These are phyloP conservation scores for Populus alba DNA, from an alignment of 345 rosid species.

Conservation along the genomic window DNA sequence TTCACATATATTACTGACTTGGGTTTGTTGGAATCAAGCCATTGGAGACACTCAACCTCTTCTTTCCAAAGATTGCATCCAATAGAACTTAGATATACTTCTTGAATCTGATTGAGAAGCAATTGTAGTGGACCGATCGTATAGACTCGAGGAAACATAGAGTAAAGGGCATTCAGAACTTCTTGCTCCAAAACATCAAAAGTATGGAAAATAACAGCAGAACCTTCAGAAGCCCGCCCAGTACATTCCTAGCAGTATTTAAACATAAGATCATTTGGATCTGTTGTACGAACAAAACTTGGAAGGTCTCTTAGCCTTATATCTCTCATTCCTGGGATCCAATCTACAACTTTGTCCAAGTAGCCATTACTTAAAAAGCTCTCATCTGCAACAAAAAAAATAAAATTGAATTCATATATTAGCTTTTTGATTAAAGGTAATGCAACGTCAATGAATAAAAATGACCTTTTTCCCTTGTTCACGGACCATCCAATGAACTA, in stretches of 20 bases:
- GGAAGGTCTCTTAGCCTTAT: background rate
- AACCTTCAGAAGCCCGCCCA: background rate
- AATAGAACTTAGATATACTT: background rate
- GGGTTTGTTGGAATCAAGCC: background rate
- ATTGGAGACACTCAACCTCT: background rate
- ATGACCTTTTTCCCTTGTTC: too few relatives aligned
- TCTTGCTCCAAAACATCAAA: background rate
- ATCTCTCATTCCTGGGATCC: constrained; percentile 3
- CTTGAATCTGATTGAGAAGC: background rate
- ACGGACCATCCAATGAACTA: too few relatives aligned
- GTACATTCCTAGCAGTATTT: background rate
- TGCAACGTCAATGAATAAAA: too few relatives aligned
- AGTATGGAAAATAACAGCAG: background rate
- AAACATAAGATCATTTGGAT: background rate
- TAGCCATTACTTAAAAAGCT: background rate
- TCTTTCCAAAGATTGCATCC: background rate
- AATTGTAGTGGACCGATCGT: background rate
- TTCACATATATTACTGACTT: background rate
- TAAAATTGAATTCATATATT: background rate
- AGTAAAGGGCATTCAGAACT: background rate
- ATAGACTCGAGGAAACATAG: background rate
- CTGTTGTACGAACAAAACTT: background rate
- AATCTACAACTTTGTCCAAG: background rate
- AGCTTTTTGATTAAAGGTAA: background rate
- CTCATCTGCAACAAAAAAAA: background rate